A percentile compares a stretch with the other conserved stretches of the same genome.
These are phyloP conservation scores for Boeremia lycopersici DNA, from an alignment of 2,329 filamentous ascomycete species.

Conservation along the genomic window DNA sequence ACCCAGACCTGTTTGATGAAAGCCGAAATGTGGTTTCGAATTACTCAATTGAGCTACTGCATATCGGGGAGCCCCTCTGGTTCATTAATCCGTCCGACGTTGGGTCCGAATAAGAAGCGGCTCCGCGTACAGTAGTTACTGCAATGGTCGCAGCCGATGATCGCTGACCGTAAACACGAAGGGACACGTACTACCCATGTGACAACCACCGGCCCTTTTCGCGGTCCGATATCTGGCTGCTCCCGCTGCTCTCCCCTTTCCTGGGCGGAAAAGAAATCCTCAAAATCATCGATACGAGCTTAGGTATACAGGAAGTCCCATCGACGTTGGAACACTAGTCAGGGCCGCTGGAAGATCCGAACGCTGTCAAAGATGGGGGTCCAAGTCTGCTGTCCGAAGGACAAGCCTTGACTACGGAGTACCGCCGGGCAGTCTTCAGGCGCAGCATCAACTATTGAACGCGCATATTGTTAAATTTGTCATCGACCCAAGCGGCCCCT, in stretches of 20 bases:
- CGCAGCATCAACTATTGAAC: background rate
- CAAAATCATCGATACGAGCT: background rate
- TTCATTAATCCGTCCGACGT: background rate
- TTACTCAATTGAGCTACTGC: background rate
- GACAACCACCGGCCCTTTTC: constrained; percentile 10
- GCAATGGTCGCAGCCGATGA: background rate
- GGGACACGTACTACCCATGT: background rate
- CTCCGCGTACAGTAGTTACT: background rate
- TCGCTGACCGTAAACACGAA: background rate
- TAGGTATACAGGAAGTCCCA: background rate
- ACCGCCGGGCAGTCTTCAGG: background rate
- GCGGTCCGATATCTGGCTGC: constrained; percentile 6
- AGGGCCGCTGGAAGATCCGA: background rate
- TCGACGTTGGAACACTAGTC: background rate
- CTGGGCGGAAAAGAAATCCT: background rate
- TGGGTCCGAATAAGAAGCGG: background rate
- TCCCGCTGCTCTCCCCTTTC: constrained; percentile 1
- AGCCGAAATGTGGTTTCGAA: background rate
- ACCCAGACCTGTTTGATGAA: too few relatives aligned
- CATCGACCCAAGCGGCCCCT: background rate
- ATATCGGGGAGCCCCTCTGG: background rate
- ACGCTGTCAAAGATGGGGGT: background rate
- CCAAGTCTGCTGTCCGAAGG: background rate
- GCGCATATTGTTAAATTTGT: background rate
- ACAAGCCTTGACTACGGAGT: background rate